Conservation (phyloP, 768 basidiomycete genomes). For the Pleurotus pulmonarius region DNA sequence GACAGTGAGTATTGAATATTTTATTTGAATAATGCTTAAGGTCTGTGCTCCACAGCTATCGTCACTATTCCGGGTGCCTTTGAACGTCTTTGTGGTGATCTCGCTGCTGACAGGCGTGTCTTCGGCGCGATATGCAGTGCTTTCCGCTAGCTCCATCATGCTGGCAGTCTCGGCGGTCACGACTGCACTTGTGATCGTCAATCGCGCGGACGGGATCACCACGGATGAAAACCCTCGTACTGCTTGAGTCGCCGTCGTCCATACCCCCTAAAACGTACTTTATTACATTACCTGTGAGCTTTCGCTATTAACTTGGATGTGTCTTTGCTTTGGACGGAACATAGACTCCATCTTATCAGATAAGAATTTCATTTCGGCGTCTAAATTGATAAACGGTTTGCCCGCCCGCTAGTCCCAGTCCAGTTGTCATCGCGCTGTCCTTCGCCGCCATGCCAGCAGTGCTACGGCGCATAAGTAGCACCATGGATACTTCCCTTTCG, state of each 20-base stretch:
- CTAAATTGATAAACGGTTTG: background rate
- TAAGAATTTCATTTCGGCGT: background rate
- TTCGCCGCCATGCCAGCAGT: background rate
- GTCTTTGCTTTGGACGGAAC: background rate
- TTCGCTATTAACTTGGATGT: too few relatives aligned
- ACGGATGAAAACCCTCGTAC: background rate
- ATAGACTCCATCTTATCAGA: background rate
- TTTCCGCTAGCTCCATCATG: slow-evolving; percentile 54
- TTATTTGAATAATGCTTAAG: slow-evolving; percentile 1
- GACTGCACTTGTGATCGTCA: slow-evolving; percentile 47
- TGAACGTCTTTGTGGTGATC: slow-evolving; percentile 71
- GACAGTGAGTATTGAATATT: slow-evolving; percentile 43
- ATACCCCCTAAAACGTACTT: background rate
- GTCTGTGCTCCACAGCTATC: slow-evolving; percentile 41
- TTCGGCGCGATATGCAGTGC: slow-evolving; percentile 56
- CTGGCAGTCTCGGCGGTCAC: slow-evolving; percentile 56
- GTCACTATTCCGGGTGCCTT: slow-evolving; percentile 68
- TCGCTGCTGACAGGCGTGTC: slow-evolving; percentile 68
- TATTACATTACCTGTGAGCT: background rate
- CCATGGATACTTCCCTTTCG: too few relatives aligned
- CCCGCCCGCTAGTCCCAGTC: background rate
- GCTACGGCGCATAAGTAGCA: background rate
- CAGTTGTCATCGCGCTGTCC: background rate
- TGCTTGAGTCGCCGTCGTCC: background rate
- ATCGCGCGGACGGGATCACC: slow-evolving; percentile 21